phyloP scores from a whole-genome alignment of 768 basidiomycete species.

The Serendipita sp. region DNA sequence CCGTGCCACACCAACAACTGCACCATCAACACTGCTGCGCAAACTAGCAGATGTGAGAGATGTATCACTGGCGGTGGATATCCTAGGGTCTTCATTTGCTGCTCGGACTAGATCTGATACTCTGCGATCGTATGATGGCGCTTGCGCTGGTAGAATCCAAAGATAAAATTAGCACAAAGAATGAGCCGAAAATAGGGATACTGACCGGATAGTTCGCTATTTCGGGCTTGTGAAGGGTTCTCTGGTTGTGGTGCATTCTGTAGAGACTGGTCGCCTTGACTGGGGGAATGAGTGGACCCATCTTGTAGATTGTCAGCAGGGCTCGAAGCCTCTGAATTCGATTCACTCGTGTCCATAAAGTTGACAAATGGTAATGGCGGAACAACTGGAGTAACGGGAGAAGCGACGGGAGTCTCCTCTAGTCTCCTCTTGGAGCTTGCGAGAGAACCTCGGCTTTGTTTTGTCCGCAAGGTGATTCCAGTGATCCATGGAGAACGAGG shows the following conservation, averaged over 20 bases:
- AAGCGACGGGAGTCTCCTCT: neutral
- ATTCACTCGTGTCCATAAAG: no score
- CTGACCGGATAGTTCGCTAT: neutral
- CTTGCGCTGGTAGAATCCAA: neutral
- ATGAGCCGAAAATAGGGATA: neutral
- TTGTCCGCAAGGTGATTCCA: neutral
- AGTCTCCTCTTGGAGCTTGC: neutral
- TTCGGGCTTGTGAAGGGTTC: neutral
- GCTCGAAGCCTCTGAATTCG: neutral
- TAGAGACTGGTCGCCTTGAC: neutral
- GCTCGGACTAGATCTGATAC: neutral
- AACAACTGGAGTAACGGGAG: neutral
- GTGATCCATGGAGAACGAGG: constrained; percentile 4
- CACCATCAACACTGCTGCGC: neutral
- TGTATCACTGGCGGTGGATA: neutral
- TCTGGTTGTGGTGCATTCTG: neutral
- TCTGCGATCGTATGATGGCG: neutral
- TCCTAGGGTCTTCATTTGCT: neutral
- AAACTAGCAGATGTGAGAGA: neutral
- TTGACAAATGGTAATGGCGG: no score
- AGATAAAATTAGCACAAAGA: neutral
- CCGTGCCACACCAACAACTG: neutral
- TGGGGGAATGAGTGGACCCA: neutral
- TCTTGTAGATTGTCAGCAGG: neutral
- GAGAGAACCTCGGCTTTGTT: neutral